Evolutionary conservation across 768 basidiomycete genomes (phyloP).

Genomic region (Termitomyces sp.): DNA sequence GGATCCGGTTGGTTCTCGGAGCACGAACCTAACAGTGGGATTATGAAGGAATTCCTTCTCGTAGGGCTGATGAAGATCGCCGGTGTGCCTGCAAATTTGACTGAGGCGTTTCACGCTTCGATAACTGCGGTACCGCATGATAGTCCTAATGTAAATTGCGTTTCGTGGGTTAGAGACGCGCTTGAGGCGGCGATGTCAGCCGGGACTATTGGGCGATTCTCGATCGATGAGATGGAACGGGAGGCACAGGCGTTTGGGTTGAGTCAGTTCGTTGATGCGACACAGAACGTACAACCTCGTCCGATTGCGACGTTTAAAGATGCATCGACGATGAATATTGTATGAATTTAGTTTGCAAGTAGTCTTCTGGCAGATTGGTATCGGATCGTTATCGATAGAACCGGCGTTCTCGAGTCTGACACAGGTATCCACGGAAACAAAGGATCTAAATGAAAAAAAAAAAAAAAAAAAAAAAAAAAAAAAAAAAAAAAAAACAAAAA

Average conservation of each 20-base stretch:
- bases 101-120: not conserved
- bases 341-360: not conserved
- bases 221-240: not conserved
- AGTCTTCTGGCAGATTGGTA: not conserved
- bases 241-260: not conserved
- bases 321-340: not conserved
- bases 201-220: not conserved
- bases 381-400: not conserved
- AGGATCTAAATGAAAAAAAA: no score
- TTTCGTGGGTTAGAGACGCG: not conserved
- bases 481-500: no score
- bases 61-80: slow-evolving; percentile 1
- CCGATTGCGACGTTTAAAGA: not conserved
- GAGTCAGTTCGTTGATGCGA: not conserved
- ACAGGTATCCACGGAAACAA: no score
- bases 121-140: not conserved
- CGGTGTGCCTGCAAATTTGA: not conserved
- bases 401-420: no score
- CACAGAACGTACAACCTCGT: slow-evolving; percentile 1
- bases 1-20: not conserved
- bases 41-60: slow-evolving; percentile 1
- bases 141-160: not conserved
- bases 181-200: not conserved
- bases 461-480: no score
- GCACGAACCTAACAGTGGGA: not conserved